Evolutionary conservation across 345 rosid species (phyloP).

Genomic region (Pistacia integerrima): DNA sequence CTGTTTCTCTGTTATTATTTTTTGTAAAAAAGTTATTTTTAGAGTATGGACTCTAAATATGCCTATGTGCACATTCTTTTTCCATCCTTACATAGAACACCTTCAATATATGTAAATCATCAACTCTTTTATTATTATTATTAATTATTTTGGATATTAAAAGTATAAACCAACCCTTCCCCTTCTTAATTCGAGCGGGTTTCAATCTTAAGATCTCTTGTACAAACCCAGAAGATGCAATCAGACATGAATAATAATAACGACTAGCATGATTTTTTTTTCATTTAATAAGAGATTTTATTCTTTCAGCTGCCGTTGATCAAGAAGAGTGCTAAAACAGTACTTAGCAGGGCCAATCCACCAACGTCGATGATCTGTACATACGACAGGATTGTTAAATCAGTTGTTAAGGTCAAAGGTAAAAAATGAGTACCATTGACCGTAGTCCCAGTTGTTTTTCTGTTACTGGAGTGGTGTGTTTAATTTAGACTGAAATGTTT

Average conservation of each 20-base stretch:
- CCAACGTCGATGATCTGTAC: not conserved
- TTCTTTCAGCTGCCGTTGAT: constrained; percentile 41
- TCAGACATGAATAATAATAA: not conserved
- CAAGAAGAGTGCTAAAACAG: constrained; percentile 27
- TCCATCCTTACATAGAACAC: not conserved
- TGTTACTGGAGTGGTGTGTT: not conserved
- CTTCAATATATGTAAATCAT: not conserved
- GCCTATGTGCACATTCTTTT: not conserved
- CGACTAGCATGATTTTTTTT: not conserved
- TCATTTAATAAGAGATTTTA: constrained; percentile 2
- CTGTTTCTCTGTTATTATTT: not conserved
- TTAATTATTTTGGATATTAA: too few species aligned
- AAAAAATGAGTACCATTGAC: not conserved
- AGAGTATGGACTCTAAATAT: not conserved
- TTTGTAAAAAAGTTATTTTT: not conserved
- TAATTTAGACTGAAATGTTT: not conserved
- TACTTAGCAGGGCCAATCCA: not conserved
- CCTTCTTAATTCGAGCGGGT: too few species aligned
- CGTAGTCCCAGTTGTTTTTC: not conserved
- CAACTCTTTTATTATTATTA: too few species aligned
- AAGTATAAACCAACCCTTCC: too few species aligned
- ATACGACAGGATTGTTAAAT: not conserved
- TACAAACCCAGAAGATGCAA: too few species aligned
- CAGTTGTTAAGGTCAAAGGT: not conserved
- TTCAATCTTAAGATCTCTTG: too few species aligned